A percentile compares a stretch with the other conserved stretches of the same genome.
These are phyloP conservation scores for Aspergillus quadricinctus DNA, from an alignment of 2,329 filamentous ascomycete genomes.

Conservation along the genomic window DNA sequence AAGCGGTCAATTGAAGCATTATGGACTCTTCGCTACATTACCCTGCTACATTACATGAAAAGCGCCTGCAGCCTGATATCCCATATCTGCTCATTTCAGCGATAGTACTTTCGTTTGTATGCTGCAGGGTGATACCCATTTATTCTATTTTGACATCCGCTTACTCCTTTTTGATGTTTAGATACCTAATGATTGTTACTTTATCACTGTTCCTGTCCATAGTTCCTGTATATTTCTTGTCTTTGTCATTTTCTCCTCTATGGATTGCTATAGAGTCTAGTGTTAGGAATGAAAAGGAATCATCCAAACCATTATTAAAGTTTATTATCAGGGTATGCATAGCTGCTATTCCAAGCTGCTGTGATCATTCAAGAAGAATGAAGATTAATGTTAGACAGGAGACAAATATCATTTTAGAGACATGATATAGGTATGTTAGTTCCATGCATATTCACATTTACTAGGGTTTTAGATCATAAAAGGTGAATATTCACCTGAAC, in stretches of 20 bases:
- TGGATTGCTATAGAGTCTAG: background rate
- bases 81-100: conserved; percentile 21
- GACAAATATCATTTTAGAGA: too few species aligned
- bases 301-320: too few species aligned
- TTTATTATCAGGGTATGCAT: too few species aligned
- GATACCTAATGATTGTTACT: conserved; percentile 1
- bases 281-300: too few species aligned
- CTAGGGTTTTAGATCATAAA: too few species aligned
- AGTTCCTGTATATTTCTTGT: background rate
- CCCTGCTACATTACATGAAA: conserved; percentile 22
- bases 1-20: background rate
- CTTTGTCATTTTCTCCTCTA: background rate
- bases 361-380: too few species aligned
- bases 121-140: conserved; percentile 34
- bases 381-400: too few species aligned
- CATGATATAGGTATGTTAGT: too few species aligned
- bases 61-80: conserved; percentile 12
- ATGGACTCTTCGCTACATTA: conserved; percentile 14
- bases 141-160: conserved; percentile 15
- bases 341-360: too few species aligned
- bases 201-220: background rate
- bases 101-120: conserved; percentile 21
- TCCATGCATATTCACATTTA: too few species aligned
- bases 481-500: too few species aligned
- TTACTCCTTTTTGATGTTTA: conserved; percentile 15